Evolutionary conservation across 1,284 basidiomycete genomes (phyloP).

Genomic region (Boletus semigastroideus): DNA sequence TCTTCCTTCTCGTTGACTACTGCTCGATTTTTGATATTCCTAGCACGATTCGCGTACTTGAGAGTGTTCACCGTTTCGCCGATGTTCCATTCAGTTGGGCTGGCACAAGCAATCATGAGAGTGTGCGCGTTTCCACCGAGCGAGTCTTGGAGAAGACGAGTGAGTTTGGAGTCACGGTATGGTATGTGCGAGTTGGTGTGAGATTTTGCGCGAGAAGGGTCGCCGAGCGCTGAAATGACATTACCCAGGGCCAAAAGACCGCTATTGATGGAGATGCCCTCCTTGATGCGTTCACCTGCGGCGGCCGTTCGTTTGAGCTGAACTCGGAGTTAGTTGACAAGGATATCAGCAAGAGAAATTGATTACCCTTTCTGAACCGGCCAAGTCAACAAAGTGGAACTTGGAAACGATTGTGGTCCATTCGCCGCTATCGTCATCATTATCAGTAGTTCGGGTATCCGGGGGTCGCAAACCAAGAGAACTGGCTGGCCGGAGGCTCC

Average conservation of each 20-base stretch:
- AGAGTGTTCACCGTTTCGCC: constrained; percentile 96
- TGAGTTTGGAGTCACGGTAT: constrained; percentile 97
- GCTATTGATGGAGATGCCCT: constrained; percentile 97
- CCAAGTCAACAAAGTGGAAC: constrained; percentile 98
- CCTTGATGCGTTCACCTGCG: constrained; percentile 93
- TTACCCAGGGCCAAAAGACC: constrained; percentile 96
- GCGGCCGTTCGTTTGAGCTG: constrained; percentile 91
- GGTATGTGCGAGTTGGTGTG: constrained; percentile 84
- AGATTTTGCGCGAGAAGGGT: constrained; percentile 79
- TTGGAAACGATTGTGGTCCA: constrained; percentile 93
- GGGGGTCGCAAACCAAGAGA: constrained; percentile 59
- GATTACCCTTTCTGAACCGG: constrained; percentile 90
- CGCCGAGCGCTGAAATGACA: constrained; percentile 97
- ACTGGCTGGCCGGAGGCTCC: constrained; percentile 70
- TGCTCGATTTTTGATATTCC: constrained; percentile 96
- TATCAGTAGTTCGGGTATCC: constrained; percentile 44
- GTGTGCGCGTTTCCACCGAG: constrained; percentile 98
- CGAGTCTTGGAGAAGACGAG: constrained; percentile 91
- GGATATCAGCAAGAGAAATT: constrained; percentile 5
- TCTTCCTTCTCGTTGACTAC: constrained; percentile 93
- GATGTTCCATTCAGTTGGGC: constrained; percentile 93
- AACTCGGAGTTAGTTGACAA: constrained; percentile 20
- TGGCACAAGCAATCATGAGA: constrained; percentile 98
- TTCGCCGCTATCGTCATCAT: constrained; percentile 68
- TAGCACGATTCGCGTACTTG: constrained; percentile 96